These are phyloP conservation scores for Ophiostoma perfectum DNA, from an alignment of 2,329 filamentous ascomycete genomes.

Conservation along the genomic window DNA sequence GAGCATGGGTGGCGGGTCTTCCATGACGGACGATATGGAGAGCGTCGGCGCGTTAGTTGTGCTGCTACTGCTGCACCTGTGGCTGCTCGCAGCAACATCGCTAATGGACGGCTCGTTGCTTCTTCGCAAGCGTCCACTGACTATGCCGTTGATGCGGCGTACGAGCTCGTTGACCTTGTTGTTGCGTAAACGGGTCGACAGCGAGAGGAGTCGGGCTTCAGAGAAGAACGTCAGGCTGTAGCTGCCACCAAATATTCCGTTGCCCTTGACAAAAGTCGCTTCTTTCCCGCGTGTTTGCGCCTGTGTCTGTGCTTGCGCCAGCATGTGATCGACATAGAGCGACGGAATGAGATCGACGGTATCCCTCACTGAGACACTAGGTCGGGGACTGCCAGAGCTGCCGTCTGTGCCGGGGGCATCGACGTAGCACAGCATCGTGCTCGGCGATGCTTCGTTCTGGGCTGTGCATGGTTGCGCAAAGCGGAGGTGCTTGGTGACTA, in stretches of 20 bases:
- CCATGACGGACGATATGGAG: background rate
- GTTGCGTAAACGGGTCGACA: constrained; percentile 31
- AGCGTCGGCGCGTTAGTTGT: background rate
- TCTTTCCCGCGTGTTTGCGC: constrained; percentile 21
- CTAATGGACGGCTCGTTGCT: background rate
- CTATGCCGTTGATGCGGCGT: constrained; percentile 29
- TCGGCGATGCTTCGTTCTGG: background rate
- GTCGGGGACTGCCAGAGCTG: background rate
- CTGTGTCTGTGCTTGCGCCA: constrained; percentile 24
- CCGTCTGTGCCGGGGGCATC: background rate
- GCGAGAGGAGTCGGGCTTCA: constrained; percentile 32
- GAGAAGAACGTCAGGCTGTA: constrained; percentile 32
- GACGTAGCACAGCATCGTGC: constrained; percentile 9
- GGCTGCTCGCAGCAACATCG: background rate
- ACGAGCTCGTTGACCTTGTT: constrained; percentile 32
- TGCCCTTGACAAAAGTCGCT: constrained; percentile 29
- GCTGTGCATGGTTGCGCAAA: background rate
- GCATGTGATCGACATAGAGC: constrained; percentile 31
- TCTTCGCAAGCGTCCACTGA: constrained; percentile 26
- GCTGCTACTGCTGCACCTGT: background rate
- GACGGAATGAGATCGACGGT: constrained; percentile 25
- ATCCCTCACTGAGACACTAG: background rate
- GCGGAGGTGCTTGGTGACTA: constrained; percentile 18
- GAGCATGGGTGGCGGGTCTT: background rate
- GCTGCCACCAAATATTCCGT: constrained; percentile 31